These are phyloP conservation scores for Thielaviopsis ethacetica DNA, from an alignment of 2,329 filamentous ascomycete species.

Conservation along the genomic window DNA sequence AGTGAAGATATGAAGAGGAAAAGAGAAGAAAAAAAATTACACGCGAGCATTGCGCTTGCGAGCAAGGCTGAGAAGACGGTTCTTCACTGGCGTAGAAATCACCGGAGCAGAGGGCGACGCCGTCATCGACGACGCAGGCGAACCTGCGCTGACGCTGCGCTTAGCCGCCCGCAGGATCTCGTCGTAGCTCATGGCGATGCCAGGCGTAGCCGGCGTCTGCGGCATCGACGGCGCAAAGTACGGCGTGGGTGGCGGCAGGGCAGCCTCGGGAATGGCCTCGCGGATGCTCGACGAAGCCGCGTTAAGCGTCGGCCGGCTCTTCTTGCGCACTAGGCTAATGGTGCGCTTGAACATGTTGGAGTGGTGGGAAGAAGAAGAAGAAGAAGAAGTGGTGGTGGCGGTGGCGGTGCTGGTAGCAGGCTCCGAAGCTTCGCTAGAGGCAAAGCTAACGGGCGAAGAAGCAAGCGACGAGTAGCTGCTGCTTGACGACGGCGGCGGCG, in stretches of 20 bases:
- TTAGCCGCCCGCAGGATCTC: constrained; percentile 29
- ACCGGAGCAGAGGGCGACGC: constrained; percentile 6
- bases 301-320: constrained; percentile 33
- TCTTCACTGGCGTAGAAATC: constrained; percentile 12
- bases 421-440: constrained; percentile 14
- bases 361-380: background rate
- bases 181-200: constrained; percentile 27
- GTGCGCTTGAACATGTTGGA: constrained; percentile 32
- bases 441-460: constrained; percentile 3
- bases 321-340: constrained; percentile 37
- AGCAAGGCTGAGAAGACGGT: constrained; percentile 7
- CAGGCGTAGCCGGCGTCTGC: background rate
- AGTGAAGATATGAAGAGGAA: background rate
- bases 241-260: background rate
- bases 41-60: constrained; percentile 7
- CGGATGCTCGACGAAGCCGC: constrained; percentile 18
- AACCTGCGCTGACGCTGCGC: constrained; percentile 22
- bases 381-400: background rate
- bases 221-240: background rate
- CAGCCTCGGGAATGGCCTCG: constrained; percentile 21
- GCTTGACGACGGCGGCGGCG: constrained; percentile 15
- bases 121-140: constrained; percentile 14
- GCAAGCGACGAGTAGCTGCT: background rate
- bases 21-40: background rate
- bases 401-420: background rate